These are phyloP conservation scores for Lepiota venenata DNA, from an alignment of 768 basidiomycete genomes.

Conservation along the genomic window DNA sequence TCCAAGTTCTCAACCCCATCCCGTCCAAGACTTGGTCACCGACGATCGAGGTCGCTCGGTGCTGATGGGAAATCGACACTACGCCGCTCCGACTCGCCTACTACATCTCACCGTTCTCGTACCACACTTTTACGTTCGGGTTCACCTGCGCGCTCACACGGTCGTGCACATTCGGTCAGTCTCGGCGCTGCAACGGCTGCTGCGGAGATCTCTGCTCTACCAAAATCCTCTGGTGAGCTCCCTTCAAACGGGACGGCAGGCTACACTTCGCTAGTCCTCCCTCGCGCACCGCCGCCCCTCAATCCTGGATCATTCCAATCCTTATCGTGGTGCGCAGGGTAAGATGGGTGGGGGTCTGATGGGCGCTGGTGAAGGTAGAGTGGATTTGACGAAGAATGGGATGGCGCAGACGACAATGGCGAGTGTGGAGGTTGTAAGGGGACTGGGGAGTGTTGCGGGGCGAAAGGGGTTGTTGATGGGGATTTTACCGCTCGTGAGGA, in stretches of 20 bases:
- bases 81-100: slow-evolving; percentile 3
- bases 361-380: slow-evolving; percentile 36
- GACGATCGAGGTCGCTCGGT: slow-evolving; percentile 11
- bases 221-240: slow-evolving; percentile 13
- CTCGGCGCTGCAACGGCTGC: neutral
- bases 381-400: slow-evolving; percentile 75
- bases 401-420: slow-evolving; percentile 89
- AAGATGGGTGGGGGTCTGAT: slow-evolving; percentile 14
- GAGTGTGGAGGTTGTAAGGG: slow-evolving; percentile 73
- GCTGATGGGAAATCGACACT: slow-evolving; percentile 1
- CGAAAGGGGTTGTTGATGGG: slow-evolving; percentile 15
- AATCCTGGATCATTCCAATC: neutral
- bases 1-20: neutral
- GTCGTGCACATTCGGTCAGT: neutral
- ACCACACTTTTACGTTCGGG: neutral
- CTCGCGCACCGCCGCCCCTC: slow-evolving; percentile 13
- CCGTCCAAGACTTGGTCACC: slow-evolving; percentile 3
- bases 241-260: slow-evolving; percentile 16
- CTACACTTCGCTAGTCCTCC: slow-evolving; percentile 10
- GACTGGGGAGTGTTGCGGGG: slow-evolving; percentile 30
- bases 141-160: neutral
- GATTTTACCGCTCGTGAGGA: slow-evolving; percentile 14
- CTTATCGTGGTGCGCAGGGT: neutral
- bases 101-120: neutral
- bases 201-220: slow-evolving; percentile 7